Base-by-base conservation (phyloP, 768 basidiomycete genomes). In the Leucosporidium creatinivorum region DNA sequence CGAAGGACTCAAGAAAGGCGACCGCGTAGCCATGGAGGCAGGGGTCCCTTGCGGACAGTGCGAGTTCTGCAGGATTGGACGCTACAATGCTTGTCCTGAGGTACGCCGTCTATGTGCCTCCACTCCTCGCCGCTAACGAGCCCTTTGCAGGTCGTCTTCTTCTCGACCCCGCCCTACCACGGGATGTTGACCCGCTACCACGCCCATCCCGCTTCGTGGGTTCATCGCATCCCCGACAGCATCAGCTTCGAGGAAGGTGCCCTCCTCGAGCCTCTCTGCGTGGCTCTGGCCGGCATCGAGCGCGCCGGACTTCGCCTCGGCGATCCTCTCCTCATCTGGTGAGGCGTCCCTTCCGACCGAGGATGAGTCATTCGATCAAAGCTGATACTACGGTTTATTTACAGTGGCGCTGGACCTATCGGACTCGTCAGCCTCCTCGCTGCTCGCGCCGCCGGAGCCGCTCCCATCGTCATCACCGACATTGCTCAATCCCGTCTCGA, bases 381-480 rank as follows among this genome's bases (percentile, higher is more conserved):
- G n/a, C n/a, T n/a, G n/a, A n/a, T n/a, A n/a, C n/a, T n/a, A n/a
- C n/a, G n/a, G n/a, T n/a, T n/a, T n/a, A n/a, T 9, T 13, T 26
- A 18, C 28, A 80, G 78, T 56, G 79, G 79, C 33, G 79, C 79
- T 19, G 80, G 80, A 18, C 79, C 80, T 10, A 80, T 81, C 68
- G 80, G 80, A 39, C 75, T 81, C 51, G 75, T 81, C 65, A 77
- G 79, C 44, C 77, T 80, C 15, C 72, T 79, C 18, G 76, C 78
- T 7, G 76, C 77, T 30, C 76, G 75, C 51, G 80, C 80, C 18
- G 77, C 80, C 12, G 80, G 80, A 3, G 79, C 78, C 30, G 68
- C 75, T 17, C 80, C 80, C 18, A 79, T 81, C 66, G 78, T 80
- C 60, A 79, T 80, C 66, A 80, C 80, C 64, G 80, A 81, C 74